A percentile compares a stretch with the other conserved stretches of the same genome.
Conservation (phyloP, 2,329 filamentous ascomycete genomes). For the Aspergillus amoenus region DNA sequence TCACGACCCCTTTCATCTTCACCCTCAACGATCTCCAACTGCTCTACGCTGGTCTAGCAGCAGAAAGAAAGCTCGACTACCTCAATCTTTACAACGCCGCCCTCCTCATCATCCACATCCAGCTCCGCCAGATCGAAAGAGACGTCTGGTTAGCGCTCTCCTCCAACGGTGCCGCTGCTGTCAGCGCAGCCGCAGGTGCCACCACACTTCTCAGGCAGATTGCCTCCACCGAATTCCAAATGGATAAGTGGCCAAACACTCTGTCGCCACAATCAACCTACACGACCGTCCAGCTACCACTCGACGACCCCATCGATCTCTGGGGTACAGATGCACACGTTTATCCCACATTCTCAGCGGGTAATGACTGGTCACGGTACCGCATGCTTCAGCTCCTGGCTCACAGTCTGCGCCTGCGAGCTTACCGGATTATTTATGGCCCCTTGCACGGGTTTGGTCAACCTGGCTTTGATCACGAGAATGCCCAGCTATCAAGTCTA, state of each 20-base stretch:
- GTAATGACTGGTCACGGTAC: constrained; percentile 8
- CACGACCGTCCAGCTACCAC: constrained; percentile 1
- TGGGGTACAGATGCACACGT: constrained; percentile 1
- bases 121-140: neutral
- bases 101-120: constrained; percentile 3
- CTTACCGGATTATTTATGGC: neutral
- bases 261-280: constrained; percentile 1
- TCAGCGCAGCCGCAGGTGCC: neutral
- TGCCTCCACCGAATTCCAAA: neutral
- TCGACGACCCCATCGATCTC: neutral
- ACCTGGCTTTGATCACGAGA: neutral
- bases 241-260: constrained; percentile 1
- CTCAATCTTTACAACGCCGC: constrained; percentile 3
- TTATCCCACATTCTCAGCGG: constrained; percentile 1
- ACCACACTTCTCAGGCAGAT: neutral
- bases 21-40: constrained; percentile 6
- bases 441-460: neutral
- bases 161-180: neutral
- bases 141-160: neutral
- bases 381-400: constrained; percentile 5
- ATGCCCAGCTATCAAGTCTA: neutral
- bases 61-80: neutral
- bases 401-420: constrained; percentile 5
- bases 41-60: neutral
- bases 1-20: neutral